Conservation (phyloP, 2,329 filamentous ascomycete genomes). For the Colletotrichum simmondsii region DNA sequence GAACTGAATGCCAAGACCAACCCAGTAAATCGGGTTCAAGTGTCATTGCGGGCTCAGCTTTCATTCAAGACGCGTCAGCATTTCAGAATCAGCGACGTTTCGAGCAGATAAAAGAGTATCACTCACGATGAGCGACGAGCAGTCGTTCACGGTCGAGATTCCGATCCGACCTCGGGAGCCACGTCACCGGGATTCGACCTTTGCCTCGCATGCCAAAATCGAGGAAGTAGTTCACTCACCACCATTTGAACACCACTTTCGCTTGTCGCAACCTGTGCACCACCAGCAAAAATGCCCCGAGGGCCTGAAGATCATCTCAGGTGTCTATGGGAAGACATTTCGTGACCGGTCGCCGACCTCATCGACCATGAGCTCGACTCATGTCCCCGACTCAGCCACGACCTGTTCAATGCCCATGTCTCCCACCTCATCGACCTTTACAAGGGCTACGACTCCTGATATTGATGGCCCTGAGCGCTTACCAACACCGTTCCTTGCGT, state of each 20-base stretch:
- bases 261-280: constrained; percentile 10
- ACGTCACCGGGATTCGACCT: constrained; percentile 26
- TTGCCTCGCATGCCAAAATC: constrained; percentile 12
- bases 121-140: constrained; percentile 13
- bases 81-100: neutral
- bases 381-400: constrained; percentile 51
- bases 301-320: constrained; percentile 30
- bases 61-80: neutral
- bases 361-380: constrained; percentile 49
- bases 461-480: constrained; percentile 27
- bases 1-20: constrained; percentile 4
- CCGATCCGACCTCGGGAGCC: constrained; percentile 32
- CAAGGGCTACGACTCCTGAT: constrained; percentile 35
- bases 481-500: constrained; percentile 26
- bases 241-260: constrained; percentile 23
- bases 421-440: constrained; percentile 35
- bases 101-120: neutral
- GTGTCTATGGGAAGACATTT: constrained; percentile 17
- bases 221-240: constrained; percentile 18
- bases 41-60: constrained; percentile 8
- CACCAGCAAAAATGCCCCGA: constrained; percentile 31
- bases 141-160: constrained; percentile 23
- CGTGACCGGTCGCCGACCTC: constrained; percentile 48
- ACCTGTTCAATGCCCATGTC: constrained; percentile 44
- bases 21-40: neutral